A percentile compares a stretch with the other conserved stretches of the same genome.
Evolutionary conservation across 345 rosid species (phyloP).

Genomic region (Linum trigynum): DNA sequence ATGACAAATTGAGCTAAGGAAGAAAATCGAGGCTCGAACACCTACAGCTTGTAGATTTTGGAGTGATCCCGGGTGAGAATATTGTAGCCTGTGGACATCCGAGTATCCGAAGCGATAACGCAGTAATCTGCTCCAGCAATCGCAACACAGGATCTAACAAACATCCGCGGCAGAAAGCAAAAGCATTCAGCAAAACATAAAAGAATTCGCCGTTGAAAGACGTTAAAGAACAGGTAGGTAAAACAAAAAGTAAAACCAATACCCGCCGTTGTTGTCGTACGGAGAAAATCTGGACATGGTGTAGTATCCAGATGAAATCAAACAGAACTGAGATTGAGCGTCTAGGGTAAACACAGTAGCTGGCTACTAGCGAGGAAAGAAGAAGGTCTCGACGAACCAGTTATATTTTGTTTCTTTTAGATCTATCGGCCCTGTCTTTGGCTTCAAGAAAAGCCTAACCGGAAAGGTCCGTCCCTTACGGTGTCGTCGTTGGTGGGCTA

Average conservation of each 20-base stretch:
- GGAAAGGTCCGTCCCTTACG: neutral
- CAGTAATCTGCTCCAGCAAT: slow-evolving; percentile 94
- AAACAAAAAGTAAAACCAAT: slow-evolving; percentile 3
- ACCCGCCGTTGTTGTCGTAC: slow-evolving; percentile 99
- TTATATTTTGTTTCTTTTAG: slow-evolving; percentile 4
- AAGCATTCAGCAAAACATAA: neutral
- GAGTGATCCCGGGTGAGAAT: slow-evolving; percentile 91
- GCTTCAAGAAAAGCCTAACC: slow-evolving; percentile 15
- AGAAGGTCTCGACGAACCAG: neutral
- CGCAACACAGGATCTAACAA: slow-evolving; percentile 73
- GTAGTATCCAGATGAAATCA: slow-evolving; percentile 32
- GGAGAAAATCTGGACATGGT: slow-evolving; percentile 57
- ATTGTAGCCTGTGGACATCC: slow-evolving; percentile 91
- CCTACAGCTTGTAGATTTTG: slow-evolving; percentile 71
- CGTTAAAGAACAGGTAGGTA: neutral
- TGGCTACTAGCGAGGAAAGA: neutral
- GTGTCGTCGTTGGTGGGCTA: neutral
- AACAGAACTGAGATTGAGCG: neutral
- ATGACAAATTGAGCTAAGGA: neutral
- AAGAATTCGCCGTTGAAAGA: neutral
- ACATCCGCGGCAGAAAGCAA: neutral
- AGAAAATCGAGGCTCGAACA: neutral
- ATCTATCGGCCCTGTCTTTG: slow-evolving; percentile 32
- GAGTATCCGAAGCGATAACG: slow-evolving; percentile 89
- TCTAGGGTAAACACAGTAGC: neutral